These are phyloP conservation scores for Sicyos edulis DNA, from an alignment of 306 rosid species.

Conservation along the genomic window DNA sequence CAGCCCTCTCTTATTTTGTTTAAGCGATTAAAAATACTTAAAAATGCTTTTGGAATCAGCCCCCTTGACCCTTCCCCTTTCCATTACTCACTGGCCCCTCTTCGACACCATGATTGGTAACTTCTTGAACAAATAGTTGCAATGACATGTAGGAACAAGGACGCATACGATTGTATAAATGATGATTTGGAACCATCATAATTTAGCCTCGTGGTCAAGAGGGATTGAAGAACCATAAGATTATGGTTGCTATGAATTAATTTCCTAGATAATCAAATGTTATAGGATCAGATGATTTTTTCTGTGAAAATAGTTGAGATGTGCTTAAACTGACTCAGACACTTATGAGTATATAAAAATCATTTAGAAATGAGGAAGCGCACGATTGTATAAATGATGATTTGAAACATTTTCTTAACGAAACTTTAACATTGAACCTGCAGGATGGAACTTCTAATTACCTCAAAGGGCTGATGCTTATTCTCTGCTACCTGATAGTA, in stretches of 20 bases:
- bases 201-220: too few species aligned
- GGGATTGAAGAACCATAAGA: too few species aligned
- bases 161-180: too few species aligned
- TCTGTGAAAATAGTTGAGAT: too few species aligned
- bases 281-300: too few species aligned
- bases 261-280: too few species aligned
- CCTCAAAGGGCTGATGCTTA: conserved; percentile 80
- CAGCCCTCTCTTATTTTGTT: neutral
- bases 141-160: neutral
- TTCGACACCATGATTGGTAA: too few species aligned
- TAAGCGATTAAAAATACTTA: neutral
- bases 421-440: conserved; percentile 21
- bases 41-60: neutral
- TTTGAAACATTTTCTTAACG: neutral
- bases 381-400: neutral
- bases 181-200: too few species aligned
- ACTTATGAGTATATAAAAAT: too few species aligned
- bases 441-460: conserved; percentile 91
- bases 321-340: too few species aligned
- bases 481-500: conserved; percentile 72
- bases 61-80: neutral
- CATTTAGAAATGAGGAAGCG: neutral
- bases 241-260: too few species aligned
- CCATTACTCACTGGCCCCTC: neutral
- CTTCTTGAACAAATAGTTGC: neutral